A percentile compares a stretch with the other conserved stretches of the same genome.
Conservation (phyloP, 2,329 filamentous ascomycete genomes). For the Ophiostoma pallidulum region DNA sequence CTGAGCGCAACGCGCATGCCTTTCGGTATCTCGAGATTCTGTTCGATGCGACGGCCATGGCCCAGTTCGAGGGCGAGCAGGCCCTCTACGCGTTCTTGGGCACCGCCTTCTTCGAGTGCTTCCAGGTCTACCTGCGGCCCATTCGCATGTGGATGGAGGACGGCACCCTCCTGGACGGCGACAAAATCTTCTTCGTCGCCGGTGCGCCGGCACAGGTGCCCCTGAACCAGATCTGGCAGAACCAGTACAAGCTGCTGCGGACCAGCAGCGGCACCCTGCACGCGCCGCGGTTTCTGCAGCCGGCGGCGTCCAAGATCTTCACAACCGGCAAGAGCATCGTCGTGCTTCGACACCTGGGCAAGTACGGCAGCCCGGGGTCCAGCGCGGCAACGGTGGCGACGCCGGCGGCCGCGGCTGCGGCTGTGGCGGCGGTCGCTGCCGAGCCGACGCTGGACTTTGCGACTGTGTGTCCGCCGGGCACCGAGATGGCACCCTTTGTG, state of each 20-base stretch:
- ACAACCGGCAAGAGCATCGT: slow-evolving; percentile 82
- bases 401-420: too few species aligned
- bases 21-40: slow-evolving; percentile 73
- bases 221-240: slow-evolving; percentile 62
- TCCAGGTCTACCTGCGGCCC: slow-evolving; percentile 71
- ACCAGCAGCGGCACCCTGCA: slow-evolving; percentile 52
- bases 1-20: slow-evolving; percentile 38
- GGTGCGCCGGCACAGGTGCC: slow-evolving; percentile 48
- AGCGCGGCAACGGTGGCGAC: slow-evolving; percentile 23
- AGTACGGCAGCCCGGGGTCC: slow-evolving; percentile 30
- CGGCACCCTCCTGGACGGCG: slow-evolving; percentile 56
- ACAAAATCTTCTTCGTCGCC: slow-evolving; percentile 68
- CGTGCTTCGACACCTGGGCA: slow-evolving; percentile 64
- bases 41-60: slow-evolving; percentile 58
- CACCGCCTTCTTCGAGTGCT: slow-evolving; percentile 67
- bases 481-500: slow-evolving; percentile 56
- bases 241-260: slow-evolving; percentile 58
- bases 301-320: slow-evolving; percentile 64
- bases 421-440: slow-evolving; percentile 19
- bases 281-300: slow-evolving; percentile 65
- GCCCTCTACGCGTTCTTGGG: slow-evolving; percentile 54
- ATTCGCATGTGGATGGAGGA: slow-evolving; percentile 78
- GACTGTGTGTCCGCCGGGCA: slow-evolving; percentile 39
- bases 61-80: slow-evolving; percentile 60
- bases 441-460: slow-evolving; percentile 48